phyloP scores from a whole-genome alignment of 108 stramenopile genomes.

The Mediolabrus comicus region DNA sequence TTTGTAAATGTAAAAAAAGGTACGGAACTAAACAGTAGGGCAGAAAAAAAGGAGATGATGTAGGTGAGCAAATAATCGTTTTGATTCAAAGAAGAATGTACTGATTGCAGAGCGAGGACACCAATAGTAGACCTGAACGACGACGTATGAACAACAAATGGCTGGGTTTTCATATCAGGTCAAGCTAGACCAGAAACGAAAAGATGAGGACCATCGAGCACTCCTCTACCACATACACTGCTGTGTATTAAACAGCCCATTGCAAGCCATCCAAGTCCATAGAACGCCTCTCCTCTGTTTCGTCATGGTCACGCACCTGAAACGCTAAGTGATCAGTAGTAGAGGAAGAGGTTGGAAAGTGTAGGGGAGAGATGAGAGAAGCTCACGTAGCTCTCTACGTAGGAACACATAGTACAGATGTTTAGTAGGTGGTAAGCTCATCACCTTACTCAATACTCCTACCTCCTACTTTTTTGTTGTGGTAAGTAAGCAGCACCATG shows the following conservation, averaged over 20 bases:
- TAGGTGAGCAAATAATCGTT: not conserved
- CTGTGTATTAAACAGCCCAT: too few species aligned
- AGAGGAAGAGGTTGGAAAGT: not conserved
- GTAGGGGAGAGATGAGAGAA: not conserved
- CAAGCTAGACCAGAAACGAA: too few species aligned
- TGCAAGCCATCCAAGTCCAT: not conserved
- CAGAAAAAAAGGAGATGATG: not conserved
- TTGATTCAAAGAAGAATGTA: not conserved
- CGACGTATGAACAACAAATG: too few species aligned
- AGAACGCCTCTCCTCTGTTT: not conserved
- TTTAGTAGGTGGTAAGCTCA: not conserved
- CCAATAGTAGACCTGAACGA: too few species aligned
- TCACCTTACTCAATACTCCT: not conserved
- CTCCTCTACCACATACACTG: too few species aligned
- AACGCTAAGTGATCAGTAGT: not conserved
- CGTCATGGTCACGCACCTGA: conserved; percentile 24
- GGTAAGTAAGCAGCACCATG: not conserved
- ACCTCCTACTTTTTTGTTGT: not conserved
- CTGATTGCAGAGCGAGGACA: too few species aligned
- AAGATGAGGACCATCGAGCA: too few species aligned
- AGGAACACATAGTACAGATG: not conserved
- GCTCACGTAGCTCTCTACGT: not conserved
- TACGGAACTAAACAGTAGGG: not conserved
- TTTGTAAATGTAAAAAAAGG: conserved; percentile 30
- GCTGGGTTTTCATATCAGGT: too few species aligned